Evolutionary conservation across 768 basidiomycete species (phyloP).

Genomic region (Psilocybe cyanescens): DNA sequence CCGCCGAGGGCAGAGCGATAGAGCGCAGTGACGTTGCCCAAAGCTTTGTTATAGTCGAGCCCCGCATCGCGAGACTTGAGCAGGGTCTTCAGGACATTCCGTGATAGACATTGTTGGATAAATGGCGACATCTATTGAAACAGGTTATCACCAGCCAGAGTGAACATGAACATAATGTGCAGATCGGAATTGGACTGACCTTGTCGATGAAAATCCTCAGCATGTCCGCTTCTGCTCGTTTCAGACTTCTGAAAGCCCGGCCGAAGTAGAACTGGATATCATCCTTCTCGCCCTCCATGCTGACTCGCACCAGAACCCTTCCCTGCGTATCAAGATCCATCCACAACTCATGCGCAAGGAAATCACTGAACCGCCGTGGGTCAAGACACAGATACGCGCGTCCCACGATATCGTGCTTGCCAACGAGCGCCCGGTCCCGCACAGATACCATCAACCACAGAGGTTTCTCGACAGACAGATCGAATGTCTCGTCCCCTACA

Average conservation of each 20-base stretch:
- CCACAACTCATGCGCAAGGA: conserved; percentile 90
- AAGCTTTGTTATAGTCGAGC: conserved; percentile 88
- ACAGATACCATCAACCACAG: conserved; percentile 98
- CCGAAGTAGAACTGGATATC: conserved; percentile 98
- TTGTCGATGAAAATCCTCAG: conserved; percentile 96
- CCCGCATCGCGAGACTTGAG: conserved; percentile 61
- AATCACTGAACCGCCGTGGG: conserved; percentile 85
- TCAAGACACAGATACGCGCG: conserved; percentile 93
- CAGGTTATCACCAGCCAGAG: not conserved
- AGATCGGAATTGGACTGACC: conserved; percentile 44
- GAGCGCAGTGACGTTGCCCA: conserved; percentile 81
- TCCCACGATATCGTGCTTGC: conserved; percentile 92
- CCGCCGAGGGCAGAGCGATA: conserved; percentile 79
- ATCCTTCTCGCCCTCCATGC: conserved; percentile 99
- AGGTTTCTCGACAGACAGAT: conserved; percentile 90
- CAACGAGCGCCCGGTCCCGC: conserved; percentile 86
- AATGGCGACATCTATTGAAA: conserved; percentile 85
- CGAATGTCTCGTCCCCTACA: conserved; percentile 96
- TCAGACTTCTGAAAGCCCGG: conserved; percentile 90
- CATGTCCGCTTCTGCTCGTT: conserved; percentile 95
- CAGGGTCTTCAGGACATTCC: conserved; percentile 74
- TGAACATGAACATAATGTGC: not conserved
- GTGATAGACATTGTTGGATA: conserved; percentile 85
- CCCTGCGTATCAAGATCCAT: conserved; percentile 88
- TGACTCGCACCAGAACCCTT: conserved; percentile 83